Base-by-base conservation (phyloP, 805 yeast species). In the Suhomyces sp. region DNA sequence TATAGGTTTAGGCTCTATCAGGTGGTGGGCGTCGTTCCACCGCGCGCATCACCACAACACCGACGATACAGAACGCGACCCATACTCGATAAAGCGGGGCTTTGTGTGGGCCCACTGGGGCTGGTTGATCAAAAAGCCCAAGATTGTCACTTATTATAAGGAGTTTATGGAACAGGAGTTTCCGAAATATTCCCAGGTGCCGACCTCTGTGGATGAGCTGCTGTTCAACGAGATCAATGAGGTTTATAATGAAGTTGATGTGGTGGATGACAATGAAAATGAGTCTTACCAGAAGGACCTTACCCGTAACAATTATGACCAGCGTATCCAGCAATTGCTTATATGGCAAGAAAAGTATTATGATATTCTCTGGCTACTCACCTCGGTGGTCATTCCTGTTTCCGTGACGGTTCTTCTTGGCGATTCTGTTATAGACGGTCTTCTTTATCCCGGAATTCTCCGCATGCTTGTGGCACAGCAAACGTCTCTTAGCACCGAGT, bases 1-100 rank as follows among this genome's bases (percentile, higher is more conserved):
- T 57, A 82, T 85, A 6, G 96, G 91, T 2, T 72, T 89, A 49
- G 96, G 96, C 4, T 79, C 89, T 2, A 82, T 85, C 10, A 77
- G 85, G 61, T 80, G 86, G 80, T 90, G 96, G 96, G 85, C 88
- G 20, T 76, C 85, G 13, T 77, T 88, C 44, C 98, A 92, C 73
- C 76, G 96, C 53, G 91, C 94, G 3, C 97, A 92, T 71, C 97
- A 92, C 69, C 82, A 93, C 53, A 88, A 80, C 67, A 85, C 94
- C 43, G 78, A 74, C 54, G 97, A 92, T 64, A 86, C 96, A 0
- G 96, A 89, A 54, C 79, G 80, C 60, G 98, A 92, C 67, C 97
- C 98, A 1, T 90, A 89, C 69, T 84, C 84, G 62, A 85, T 87
- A 37, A 81, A 92, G 63, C 79, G 87, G 53, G 97, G 97, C 0